Base-by-base conservation (phyloP, 306 rosid species). In the Mucuna pruriens region DNA sequence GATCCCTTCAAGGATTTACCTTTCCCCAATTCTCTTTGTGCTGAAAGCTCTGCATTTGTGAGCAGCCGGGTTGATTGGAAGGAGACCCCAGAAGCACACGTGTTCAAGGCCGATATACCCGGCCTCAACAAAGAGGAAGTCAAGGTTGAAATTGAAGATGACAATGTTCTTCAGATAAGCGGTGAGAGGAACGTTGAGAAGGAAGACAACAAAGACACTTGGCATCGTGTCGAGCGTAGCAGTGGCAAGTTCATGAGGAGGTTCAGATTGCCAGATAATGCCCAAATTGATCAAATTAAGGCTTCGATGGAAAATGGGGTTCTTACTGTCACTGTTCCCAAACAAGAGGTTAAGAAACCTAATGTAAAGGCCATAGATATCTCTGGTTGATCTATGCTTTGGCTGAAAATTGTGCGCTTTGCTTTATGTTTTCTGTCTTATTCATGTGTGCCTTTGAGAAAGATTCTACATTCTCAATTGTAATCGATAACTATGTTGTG, bases 141-240 rank as follows among this genome's bases (percentile, higher is more conserved):
- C 48, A 85, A 82, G 20, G 84, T 82, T 0, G 78, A 82, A 31
- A 64, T 84, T 4, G 85, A 87, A 57, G 88, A 82, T 4, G 83
- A 81, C 0, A 45, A 66, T 3, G 63, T 74, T 10, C 80, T 87
- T 11, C 87, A 60, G 26, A 87, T 84, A 22, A 81, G 77, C 5
- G 87, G 86, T 0, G 82, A 84, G 73, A 77, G 90, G 40, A 81
- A 22, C 39, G 25, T 72, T 11, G 84, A 82, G 36, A 10, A 20
- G 25, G 86, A 87, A 23, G 79, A 87, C 10, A 82, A 57, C 68
- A 76, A 22, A 0, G 83, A 76, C 9, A 42, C 75, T 6, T 84
- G 88, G 88, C 85, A 87, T 54, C 74, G 87, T 7, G 68, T 85
- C 46, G 88, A 87, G 68, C 69, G 86, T 1, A 85, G 87, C 62